Base-by-base conservation (phyloP, 805 yeast species). In the Schizosaccharomyces octosporus region DNA sequence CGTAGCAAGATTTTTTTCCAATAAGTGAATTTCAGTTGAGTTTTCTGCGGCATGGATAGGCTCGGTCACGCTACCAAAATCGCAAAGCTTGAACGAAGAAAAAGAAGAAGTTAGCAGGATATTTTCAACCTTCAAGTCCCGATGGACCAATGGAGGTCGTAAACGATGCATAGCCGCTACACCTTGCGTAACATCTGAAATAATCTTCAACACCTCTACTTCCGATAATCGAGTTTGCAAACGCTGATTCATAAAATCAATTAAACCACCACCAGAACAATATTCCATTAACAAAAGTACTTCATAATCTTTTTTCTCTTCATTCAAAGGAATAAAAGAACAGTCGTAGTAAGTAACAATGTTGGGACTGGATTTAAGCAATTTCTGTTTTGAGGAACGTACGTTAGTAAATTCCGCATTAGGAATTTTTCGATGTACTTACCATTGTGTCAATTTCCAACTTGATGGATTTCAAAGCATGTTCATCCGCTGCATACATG, bases 371-470 rank as follows among this genome's bases (percentile, higher is more conserved):
- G 94, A 95, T 64, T 82, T 75, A 42, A 93, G 75, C 36, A 95
- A 76, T 72, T 87, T 85, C 17, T 93, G 41, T 36, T 36, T 36
- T 13, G 41, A 81, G 7, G 98, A 98, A 73, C 93, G 96, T 2
- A 95, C 87, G 71, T 93, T 98, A 61, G 88, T 85, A 70, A 93
- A 93, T 3, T 87, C 81, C 1, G 93, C 98, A 64, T 90, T 81
- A 93, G 74, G 29, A 83, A 79, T 66, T 85, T 17, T 24, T 24
- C 9, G 6, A 17, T 7, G 2, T 9, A 6, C 57, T 19, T 51
- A 51, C 57, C 97, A 93, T 90, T 15, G 97, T 95, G 69, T 93
- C 97, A 17, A 93, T 98, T 71, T 93, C 99, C 48, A 94, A 95
- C 64, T 97, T 75, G 60, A 93, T 74, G 29, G 83, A 78, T 66